Evolutionary conservation across 2,329 filamentous ascomycete genomes (phyloP).

Genomic region (Colletotrichum truncatum): DNA sequence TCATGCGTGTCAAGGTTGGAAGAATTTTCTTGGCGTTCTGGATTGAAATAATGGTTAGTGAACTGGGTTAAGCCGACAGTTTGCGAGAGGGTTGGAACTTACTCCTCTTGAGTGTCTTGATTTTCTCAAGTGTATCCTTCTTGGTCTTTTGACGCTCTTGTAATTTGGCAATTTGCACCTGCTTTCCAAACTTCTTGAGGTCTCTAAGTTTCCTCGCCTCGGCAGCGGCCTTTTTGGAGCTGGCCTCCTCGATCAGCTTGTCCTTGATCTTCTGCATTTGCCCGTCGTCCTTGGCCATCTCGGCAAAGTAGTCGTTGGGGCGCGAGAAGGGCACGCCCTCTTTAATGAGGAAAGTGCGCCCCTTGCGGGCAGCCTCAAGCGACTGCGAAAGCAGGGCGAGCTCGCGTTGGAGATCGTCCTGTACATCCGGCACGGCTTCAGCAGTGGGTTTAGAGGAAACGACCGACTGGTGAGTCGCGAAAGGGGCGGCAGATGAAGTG

Average conservation of each 20-base stretch:
- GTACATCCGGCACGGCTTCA: constrained; percentile 78
- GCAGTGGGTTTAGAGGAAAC: constrained; percentile 72
- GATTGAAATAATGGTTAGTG: not conserved
- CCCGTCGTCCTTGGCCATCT: constrained; percentile 98
- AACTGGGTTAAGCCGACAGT: not conserved
- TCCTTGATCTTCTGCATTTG: constrained; percentile 98
- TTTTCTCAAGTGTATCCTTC: constrained; percentile 93
- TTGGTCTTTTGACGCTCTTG: constrained; percentile 95
- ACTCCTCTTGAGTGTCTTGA: constrained; percentile 96
- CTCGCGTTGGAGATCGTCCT: constrained; percentile 93
- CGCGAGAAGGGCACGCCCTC: constrained; percentile 88
- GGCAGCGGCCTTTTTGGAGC: constrained; percentile 88
- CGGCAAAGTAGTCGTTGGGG: constrained; percentile 95
- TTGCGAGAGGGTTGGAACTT: constrained; percentile 50
- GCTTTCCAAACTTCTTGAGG: constrained; percentile 99
- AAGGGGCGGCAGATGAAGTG: constrained; percentile 73
- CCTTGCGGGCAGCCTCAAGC: constrained; percentile 79
- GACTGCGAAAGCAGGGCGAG: constrained; percentile 93
- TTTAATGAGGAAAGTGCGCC: constrained; percentile 77
- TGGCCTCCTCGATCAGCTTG: constrained; percentile 91
- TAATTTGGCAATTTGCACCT: constrained; percentile 94
- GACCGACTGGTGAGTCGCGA: constrained; percentile 84
- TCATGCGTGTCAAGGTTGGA: constrained; percentile 75
- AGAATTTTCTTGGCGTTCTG: constrained; percentile 83
- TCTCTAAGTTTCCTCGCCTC: constrained; percentile 94